Evolutionary conservation across 1,284 basidiomycete genomes (phyloP).

Genomic region (Tranzscheliella williamsii): DNA sequence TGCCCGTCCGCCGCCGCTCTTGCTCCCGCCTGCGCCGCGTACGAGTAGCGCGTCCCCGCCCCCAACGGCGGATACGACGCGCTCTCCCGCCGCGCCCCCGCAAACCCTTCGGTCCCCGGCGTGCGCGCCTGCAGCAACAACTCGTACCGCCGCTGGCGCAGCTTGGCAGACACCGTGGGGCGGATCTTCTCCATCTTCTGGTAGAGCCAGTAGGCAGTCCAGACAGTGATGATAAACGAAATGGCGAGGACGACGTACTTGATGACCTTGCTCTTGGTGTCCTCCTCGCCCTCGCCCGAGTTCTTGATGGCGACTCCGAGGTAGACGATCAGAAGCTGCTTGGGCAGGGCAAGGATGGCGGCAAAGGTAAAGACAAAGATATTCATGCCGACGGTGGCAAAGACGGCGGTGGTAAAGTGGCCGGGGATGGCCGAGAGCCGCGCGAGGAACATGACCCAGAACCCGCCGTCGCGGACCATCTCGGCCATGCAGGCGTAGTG

Average conservation of each 20-base stretch:
- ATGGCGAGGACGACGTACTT: constrained; percentile 57
- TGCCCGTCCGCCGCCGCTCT: neutral
- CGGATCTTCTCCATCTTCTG: constrained; percentile 75
- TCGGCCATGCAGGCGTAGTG: constrained; percentile 76
- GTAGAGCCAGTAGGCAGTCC: constrained; percentile 82
- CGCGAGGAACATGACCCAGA: constrained; percentile 62
- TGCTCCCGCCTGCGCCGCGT: too few relatives aligned
- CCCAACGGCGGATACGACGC: neutral
- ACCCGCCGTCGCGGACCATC: constrained; percentile 77
- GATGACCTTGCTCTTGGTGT: constrained; percentile 52
- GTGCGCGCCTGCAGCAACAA: constrained; percentile 34
- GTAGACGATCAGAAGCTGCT: constrained; percentile 63
- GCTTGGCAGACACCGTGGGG: constrained; percentile 66
- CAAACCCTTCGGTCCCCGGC: constrained; percentile 14
- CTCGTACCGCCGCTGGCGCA: constrained; percentile 71
- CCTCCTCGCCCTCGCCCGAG: constrained; percentile 33
- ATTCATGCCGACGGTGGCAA: constrained; percentile 74
- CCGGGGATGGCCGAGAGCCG: constrained; percentile 66
- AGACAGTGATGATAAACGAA: constrained; percentile 69
- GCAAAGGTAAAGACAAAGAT: constrained; percentile 73
- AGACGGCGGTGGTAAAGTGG: constrained; percentile 69
- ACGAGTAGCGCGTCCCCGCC: too few relatives aligned
- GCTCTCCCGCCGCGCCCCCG: neutral
- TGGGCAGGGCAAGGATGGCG: constrained; percentile 75
- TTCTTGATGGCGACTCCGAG: constrained; percentile 56